Percentiles rank a stretch among this genome's conserved stretches.
Evolutionary conservation across 805 yeast genomes (phyloP).

Genomic region (Kurtzmaniella cleridarum): DNA sequence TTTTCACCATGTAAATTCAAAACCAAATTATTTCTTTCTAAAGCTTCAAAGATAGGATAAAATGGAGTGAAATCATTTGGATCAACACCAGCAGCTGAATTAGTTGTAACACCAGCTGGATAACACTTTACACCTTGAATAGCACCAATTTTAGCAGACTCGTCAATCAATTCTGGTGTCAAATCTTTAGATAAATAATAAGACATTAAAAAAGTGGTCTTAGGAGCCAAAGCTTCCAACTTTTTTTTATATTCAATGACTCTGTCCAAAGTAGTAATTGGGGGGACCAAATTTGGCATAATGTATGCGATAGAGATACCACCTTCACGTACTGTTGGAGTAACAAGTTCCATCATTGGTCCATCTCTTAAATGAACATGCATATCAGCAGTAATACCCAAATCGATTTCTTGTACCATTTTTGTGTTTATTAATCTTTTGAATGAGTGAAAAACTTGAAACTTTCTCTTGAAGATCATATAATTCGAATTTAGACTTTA

Average conservation of each 20-base stretch:
- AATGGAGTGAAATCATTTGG: slow-evolving; percentile 86
- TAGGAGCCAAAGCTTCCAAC: slow-evolving; percentile 63
- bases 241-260: slow-evolving; percentile 65
- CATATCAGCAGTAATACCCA: slow-evolving; percentile 81
- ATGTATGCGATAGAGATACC: slow-evolving; percentile 88
- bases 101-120: slow-evolving; percentile 99
- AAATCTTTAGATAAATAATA: slow-evolving; percentile 73
- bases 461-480: no score
- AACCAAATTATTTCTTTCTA: slow-evolving; percentile 74
- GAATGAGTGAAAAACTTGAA: no score
- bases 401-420: slow-evolving; percentile 32
- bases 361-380: slow-evolving; percentile 97
- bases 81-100: slow-evolving; percentile 86
- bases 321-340: slow-evolving; percentile 87
- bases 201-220: slow-evolving; percentile 87
- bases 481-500: neutral
- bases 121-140: slow-evolving; percentile 91
- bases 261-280: slow-evolving; percentile 69
- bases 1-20: slow-evolving; percentile 95
- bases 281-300: slow-evolving; percentile 96
- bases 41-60: slow-evolving; percentile 84
- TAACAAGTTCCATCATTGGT: slow-evolving; percentile 81
- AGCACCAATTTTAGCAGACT: slow-evolving; percentile 65
- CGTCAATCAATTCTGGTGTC: slow-evolving; percentile 79
- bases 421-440: neutral